Evolutionary conservation across 2,329 filamentous ascomycete genomes (phyloP).

Genomic region (Pseudogymnoascus sp.): DNA sequence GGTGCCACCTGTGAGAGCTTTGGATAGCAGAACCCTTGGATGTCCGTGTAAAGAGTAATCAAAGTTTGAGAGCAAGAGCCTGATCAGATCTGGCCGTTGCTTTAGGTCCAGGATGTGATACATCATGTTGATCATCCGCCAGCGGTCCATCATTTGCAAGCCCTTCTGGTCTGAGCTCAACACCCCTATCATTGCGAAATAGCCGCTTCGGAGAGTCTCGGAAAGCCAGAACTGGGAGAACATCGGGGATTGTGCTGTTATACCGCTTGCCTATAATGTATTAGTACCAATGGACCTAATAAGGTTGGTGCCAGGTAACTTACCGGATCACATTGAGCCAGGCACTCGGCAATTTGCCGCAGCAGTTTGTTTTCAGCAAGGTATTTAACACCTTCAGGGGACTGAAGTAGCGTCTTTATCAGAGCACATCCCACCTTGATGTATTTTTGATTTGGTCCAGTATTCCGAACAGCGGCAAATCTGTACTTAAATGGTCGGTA

Average conservation of each 20-base stretch:
- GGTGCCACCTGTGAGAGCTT: slow-evolving; percentile 82
- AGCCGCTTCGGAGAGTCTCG: slow-evolving; percentile 83
- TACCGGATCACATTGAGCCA: slow-evolving; percentile 89
- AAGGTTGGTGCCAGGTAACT: slow-evolving; percentile 21
- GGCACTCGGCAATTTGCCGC: slow-evolving; percentile 87
- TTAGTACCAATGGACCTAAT: slow-evolving; percentile 14
- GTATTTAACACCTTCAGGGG: slow-evolving; percentile 74
- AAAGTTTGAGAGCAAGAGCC: slow-evolving; percentile 79
- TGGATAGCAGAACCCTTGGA: slow-evolving; percentile 83
- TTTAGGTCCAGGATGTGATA: slow-evolving; percentile 94
- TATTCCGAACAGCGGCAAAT: slow-evolving; percentile 84
- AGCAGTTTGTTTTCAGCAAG: slow-evolving; percentile 87
- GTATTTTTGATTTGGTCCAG: slow-evolving; percentile 89
- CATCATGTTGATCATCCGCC: slow-evolving; percentile 99
- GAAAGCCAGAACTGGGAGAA: slow-evolving; percentile 79
- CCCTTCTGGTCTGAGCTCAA: slow-evolving; percentile 77
- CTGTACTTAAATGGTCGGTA: slow-evolving; percentile 95
- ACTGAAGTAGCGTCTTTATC: slow-evolving; percentile 79
- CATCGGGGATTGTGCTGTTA: slow-evolving; percentile 76
- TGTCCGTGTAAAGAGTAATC: slow-evolving; percentile 87
- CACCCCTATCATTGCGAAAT: slow-evolving; percentile 86
- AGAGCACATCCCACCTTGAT: slow-evolving; percentile 82
- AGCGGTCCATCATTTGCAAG: slow-evolving; percentile 82
- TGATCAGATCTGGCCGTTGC: slow-evolving; percentile 84
- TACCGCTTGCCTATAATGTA: slow-evolving; percentile 49